A percentile compares a stretch with the other conserved stretches of the same genome.
Conservation (phyloP, 257 asterid genomes). For the Jacaranda copaia region DNA sequence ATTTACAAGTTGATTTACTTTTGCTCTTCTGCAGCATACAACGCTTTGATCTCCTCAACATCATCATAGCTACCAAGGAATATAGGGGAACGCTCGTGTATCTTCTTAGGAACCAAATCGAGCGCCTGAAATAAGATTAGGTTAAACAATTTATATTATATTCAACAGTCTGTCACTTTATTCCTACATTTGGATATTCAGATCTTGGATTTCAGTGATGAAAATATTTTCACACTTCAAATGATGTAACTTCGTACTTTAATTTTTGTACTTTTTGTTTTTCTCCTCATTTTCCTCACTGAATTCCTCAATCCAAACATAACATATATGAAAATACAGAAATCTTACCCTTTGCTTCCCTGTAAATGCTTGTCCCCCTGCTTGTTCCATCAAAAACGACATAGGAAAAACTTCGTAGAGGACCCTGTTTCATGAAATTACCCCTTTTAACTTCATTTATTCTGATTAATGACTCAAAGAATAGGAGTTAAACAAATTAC, state of each 20-base stretch:
- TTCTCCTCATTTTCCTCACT: too few species aligned
- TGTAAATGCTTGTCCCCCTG: slow-evolving; percentile 95
- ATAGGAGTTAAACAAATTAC: slow-evolving; percentile 38
- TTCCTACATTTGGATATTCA: background rate
- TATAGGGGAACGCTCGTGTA: slow-evolving; percentile 93
- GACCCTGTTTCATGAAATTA: slow-evolving; percentile 61
- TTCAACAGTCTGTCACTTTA: background rate
- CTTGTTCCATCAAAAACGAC: slow-evolving; percentile 98
- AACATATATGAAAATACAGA: background rate
- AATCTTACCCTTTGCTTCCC: slow-evolving; percentile 82
- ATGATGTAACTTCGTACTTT: too few species aligned
- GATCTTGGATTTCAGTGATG: too few species aligned
- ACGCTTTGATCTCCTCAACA: slow-evolving; percentile 89
- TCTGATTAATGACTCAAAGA: background rate
- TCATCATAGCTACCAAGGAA: slow-evolving; percentile 95
- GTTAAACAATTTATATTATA: background rate
- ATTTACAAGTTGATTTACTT: slow-evolving; percentile 44
- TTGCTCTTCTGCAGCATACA: slow-evolving; percentile 72
- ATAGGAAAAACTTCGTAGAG: slow-evolving; percentile 97
- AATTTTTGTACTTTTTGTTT: too few species aligned
- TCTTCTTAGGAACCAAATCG: slow-evolving; percentile 78
- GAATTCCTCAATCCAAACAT: too few species aligned
- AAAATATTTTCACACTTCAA: too few species aligned
- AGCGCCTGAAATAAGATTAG: slow-evolving; percentile 62
- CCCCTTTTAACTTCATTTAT: background rate